Evolutionary conservation across 2,329 filamentous ascomycete species (phyloP).

Genomic region (Colletotrichum sp.): DNA sequence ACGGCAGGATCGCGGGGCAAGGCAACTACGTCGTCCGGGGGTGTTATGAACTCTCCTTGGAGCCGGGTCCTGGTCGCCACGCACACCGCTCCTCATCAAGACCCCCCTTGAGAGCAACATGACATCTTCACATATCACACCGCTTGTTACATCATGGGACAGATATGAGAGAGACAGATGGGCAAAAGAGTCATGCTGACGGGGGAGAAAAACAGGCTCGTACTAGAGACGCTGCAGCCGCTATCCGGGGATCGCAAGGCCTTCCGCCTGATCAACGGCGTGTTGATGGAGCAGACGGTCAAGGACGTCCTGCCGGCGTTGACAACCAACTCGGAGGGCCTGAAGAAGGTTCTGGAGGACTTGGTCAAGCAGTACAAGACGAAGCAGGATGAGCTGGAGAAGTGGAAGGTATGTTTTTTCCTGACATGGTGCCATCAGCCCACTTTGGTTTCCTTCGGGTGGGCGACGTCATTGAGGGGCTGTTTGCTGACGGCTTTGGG

Average conservation of each 20-base stretch:
- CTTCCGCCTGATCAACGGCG: constrained; percentile 98
- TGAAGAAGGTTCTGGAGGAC: constrained; percentile 94
- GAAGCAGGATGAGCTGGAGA: constrained; percentile 94
- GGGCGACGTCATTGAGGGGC: not conserved
- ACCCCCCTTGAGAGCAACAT: not conserved
- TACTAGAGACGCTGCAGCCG: constrained; percentile 88
- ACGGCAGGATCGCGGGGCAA: not conserved
- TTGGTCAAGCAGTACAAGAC: constrained; percentile 95
- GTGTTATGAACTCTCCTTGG: not conserved
- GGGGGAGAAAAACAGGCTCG: constrained; percentile 67
- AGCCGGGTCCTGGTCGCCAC: constrained; percentile 17
- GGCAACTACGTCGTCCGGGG: not conserved
- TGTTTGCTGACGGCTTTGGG: not conserved
- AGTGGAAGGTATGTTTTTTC: constrained; percentile 82
- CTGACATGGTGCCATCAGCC: not conserved
- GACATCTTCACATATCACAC: constrained; percentile 6
- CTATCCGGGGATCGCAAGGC: constrained; percentile 89
- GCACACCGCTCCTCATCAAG: constrained; percentile 19
- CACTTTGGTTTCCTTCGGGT: not conserved
- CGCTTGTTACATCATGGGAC: not conserved
- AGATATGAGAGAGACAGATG: not conserved
- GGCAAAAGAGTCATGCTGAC: not conserved
- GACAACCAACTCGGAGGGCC: constrained; percentile 90
- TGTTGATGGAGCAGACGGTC: constrained; percentile 92
- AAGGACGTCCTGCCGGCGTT: constrained; percentile 90